Conservation (phyloP, 202 grass and related monocot species). For the Zoysia matrella region DNA sequence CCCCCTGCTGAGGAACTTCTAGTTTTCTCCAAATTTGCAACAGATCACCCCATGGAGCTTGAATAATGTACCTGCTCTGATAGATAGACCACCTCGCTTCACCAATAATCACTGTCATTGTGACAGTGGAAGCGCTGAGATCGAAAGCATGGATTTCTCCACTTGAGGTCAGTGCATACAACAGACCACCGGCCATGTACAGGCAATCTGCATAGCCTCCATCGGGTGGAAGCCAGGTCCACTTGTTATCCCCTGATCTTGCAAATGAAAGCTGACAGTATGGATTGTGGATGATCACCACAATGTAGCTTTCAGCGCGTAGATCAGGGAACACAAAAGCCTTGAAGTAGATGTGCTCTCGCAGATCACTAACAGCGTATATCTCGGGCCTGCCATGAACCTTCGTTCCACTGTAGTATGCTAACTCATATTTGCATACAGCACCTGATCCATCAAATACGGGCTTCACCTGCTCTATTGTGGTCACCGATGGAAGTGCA, state of each 20-base stretch:
- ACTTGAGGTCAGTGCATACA: neutral
- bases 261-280: neutral
- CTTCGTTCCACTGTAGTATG: neutral
- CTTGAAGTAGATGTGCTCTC: constrained; percentile 1
- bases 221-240: neutral
- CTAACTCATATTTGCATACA: neutral
- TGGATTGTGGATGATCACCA: constrained; percentile 11
- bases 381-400: neutral
- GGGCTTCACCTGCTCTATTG: constrained; percentile 20
- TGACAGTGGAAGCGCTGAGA: neutral
- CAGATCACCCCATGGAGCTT: constrained; percentile 23
- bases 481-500: neutral
- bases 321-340: constrained; percentile 32
- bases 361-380: neutral
- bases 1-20: neutral
- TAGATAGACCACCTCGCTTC: neutral
- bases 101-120: neutral
- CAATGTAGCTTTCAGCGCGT: constrained; percentile 14
- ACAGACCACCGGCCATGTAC: neutral
- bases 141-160: constrained; percentile 8
- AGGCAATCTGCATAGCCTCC: neutral
- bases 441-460: constrained; percentile 10
- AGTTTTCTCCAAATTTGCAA: constrained; percentile 13
- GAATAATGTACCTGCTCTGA: neutral
- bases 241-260: neutral